Conservation (phyloP, 495 filamentous ascomycete species). For the Daldinia childiae region DNA sequence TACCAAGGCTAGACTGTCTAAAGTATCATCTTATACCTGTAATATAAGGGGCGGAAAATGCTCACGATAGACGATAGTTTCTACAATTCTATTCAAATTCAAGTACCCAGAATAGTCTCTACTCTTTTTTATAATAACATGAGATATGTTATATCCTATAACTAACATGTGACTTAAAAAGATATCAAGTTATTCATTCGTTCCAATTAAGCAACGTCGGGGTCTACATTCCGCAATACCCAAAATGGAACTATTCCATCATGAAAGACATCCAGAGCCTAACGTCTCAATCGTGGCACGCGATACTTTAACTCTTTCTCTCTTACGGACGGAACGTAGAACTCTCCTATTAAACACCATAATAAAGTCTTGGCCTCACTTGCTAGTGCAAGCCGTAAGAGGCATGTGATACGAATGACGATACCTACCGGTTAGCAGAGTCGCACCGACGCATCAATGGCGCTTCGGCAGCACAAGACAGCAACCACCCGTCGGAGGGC, state of each 20-base stretch:
- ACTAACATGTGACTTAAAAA: too few species aligned
- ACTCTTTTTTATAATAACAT: too few species aligned
- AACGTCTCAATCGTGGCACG: background rate
- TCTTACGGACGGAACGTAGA: background rate
- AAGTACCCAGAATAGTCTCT: too few species aligned
- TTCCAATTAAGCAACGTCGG: background rate
- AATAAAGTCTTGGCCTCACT: background rate
- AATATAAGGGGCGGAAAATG: too few species aligned
- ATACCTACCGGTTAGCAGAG: background rate
- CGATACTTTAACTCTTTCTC: background rate
- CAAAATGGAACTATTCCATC: background rate
- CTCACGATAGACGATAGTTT: too few species aligned
- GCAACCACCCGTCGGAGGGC: slow-evolving; percentile 12
- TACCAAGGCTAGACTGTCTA: too few species aligned
- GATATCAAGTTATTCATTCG: background rate
- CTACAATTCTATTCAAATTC: too few species aligned
- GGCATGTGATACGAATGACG: slow-evolving; percentile 15
- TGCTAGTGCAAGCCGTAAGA: background rate
- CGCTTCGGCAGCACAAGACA: slow-evolving; percentile 1
- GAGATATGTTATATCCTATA: too few species aligned
- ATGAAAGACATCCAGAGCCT: background rate
- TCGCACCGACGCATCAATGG: slow-evolving; percentile 15
- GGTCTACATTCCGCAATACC: slow-evolving; percentile 1
- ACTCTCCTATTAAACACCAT: background rate
- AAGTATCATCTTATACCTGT: too few species aligned